Evolutionary conservation across 208 protist genomes (phyloP).

Genomic region (Leishmania gerbilli): DNA sequence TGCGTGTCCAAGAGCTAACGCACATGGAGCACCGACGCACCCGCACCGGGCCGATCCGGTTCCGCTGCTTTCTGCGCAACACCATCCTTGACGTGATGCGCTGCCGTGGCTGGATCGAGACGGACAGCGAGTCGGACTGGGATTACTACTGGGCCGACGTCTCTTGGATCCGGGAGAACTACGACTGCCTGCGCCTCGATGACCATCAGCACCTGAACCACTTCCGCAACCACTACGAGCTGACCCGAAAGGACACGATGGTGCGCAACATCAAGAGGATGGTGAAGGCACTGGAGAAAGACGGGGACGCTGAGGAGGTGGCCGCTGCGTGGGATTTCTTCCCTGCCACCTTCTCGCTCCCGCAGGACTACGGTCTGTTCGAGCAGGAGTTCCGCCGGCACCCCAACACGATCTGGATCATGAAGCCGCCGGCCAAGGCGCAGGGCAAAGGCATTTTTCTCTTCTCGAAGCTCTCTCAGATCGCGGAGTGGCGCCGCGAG

Average conservation of each 20-base stretch:
- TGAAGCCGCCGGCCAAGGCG: conserved; percentile 96
- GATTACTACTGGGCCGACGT: conserved; percentile 95
- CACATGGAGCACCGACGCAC: conserved; percentile 32
- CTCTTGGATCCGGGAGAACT: conserved; percentile 92
- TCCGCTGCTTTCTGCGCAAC: conserved; percentile 88
- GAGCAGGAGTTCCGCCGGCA: conserved; percentile 94
- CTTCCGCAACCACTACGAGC: conserved; percentile 97
- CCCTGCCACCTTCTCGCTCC: conserved; percentile 94
- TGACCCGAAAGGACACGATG: conserved; percentile 96
- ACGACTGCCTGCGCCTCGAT: conserved; percentile 88
- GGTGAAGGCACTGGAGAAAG: conserved; percentile 84
- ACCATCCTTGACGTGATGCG: conserved; percentile 92
- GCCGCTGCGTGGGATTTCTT: conserved; percentile 93
- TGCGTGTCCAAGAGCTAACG: not conserved
- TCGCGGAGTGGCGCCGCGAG: conserved; percentile 93
- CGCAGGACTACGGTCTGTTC: conserved; percentile 95
- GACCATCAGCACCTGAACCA: conserved; percentile 93
- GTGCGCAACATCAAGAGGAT: conserved; percentile 96
- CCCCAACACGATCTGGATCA: conserved; percentile 94
- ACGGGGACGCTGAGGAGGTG: conserved; percentile 82
- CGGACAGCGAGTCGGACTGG: conserved; percentile 91
- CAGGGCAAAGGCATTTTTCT: conserved; percentile 98
- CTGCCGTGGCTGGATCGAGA: conserved; percentile 92
- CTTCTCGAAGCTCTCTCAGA: conserved; percentile 95
- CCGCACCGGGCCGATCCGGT: conserved; percentile 72